Base-by-base conservation (phyloP, 1,139 yeast species). In the Saccharomyces hybrid region DNA sequence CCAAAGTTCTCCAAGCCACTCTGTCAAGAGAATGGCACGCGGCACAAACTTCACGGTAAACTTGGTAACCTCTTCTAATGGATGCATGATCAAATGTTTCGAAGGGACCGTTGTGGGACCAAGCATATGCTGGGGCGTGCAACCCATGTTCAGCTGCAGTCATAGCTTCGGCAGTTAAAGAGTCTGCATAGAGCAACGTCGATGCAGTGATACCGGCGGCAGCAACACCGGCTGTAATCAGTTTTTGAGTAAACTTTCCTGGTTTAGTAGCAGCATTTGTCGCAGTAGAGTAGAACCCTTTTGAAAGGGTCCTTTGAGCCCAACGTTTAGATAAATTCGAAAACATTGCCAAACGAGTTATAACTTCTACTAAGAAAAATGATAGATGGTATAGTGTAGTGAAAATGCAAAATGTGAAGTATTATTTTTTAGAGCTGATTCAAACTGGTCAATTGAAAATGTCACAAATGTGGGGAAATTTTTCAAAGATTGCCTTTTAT, bases 61-160 rank as follows among this genome's bases (percentile, higher is more conserved):
- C 99, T 75, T 90, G 98, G 84, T 86, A 93, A 65, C 99, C 99
- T 82, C 99, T 90, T 81, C 99, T 88, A 70, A 93, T 88, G 53
- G 96, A 86, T 58, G 90, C 91, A 74, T 93, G 99, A 78, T 93
- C 99, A 67, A 90, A 95, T 54, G 97, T 81, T 63, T 85, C 86
- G 68, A 91, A 83, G 83, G 90, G 86, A 68, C 95, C 97, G 70
- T 81, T 84, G 76, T 93, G 98, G 50, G 97, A 81, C 99, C 99
- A 93, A 58, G 83, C 86, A 74, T 80, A 91, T 59, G 84, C 83
- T 62, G 98, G 97, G 49, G 99, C 85, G 74, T 93, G 99, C 72
- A 93, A 82, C 66, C 99, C 99, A 76, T 93, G 98, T 78, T 93
- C 99, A 62, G 98, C 97, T 62, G 95, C 96, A 55, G 99, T 91